Percentiles rank a stretch among this genome's conserved stretches.
These are phyloP conservation scores for Loxodes magnus DNA, from an alignment of 73 alveolate species.

Conservation along the genomic window DNA sequence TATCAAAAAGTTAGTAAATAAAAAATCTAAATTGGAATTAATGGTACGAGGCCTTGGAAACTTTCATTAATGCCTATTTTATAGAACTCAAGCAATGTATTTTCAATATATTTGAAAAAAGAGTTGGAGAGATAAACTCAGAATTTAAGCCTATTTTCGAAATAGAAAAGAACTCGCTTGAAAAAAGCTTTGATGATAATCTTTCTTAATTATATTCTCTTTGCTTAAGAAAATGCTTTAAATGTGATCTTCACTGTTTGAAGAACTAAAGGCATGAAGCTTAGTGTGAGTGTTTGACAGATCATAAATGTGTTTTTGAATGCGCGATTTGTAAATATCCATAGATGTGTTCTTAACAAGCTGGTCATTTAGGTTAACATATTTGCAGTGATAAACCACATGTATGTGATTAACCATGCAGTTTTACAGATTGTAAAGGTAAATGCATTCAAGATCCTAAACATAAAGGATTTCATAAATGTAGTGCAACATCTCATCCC, in stretches of 20 bases:
- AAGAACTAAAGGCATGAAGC: background rate
- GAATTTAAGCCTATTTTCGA: no score
- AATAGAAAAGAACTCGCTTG: no score
- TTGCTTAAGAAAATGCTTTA: background rate
- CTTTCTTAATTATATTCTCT: no score
- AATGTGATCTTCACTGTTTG: background rate
- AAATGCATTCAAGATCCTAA: background rate
- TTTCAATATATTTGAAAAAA: no score
- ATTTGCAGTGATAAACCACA: background rate
- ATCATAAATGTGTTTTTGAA: background rate
- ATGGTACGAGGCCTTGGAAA: no score
- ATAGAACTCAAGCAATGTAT: no score
- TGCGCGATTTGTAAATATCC: background rate
- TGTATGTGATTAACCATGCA: background rate
- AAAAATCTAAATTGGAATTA: no score
- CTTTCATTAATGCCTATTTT: no score
- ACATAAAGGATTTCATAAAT: background rate
- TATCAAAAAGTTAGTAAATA: no score
- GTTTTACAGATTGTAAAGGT: background rate
- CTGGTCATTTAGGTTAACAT: background rate
- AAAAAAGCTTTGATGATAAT: no score
- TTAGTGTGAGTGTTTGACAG: background rate
- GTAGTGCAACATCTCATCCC: conserved; percentile 1
- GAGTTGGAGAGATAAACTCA: no score
- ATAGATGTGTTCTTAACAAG: background rate